Evolutionary conservation across 2,329 filamentous ascomycete genomes (phyloP), one percentile per base, ranked within the genome.

Genomic region (Exophiala aquamarina): DNA sequence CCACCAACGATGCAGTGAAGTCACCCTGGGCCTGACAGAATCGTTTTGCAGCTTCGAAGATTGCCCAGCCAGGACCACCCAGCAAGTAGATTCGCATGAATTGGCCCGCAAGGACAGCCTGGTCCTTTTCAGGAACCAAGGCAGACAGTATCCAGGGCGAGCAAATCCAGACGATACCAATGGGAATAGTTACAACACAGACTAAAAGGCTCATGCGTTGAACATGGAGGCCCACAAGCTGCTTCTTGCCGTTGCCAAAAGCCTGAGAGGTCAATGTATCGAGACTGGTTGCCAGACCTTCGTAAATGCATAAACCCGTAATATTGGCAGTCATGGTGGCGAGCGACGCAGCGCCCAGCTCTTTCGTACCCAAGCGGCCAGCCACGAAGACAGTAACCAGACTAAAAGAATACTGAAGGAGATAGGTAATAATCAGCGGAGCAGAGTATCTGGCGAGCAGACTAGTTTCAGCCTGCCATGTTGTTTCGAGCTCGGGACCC

Each of bases 261-360:
- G 89, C 89, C 66, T 95, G 89, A 1, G 89, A 81, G 64, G 89
- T 93, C 2, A 94, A 78, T 0, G 89, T 94, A 66, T 94, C 89
- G n/a, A 95, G 75, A 52, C 83, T 86, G 4, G 89, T 94, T 1
- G 87, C 84, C 8, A 94, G 74, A 17, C 89, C 85, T 61, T 87
- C 83, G 59, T 86, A 82, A n/a, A 84, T 77, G 0, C 83, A 83
- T 53, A 84, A 79, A 52, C 83, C 86, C 15, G 77, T 84, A 56
- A 88, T 87, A 54, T 82, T 86, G 28, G 82, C 81, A 3, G 84
- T 85, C 84, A 88, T 87, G 54, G 79, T 79, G 14, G 77, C 79
- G 50, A 83, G 65, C 56, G 74, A 78, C 13, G 82, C 76, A 1
- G 79, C 80, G 2, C 77, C 80, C 2, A 84, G 65, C 59, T 83